Base-by-base conservation (phyloP, 2,329 filamentous ascomycete genomes). In the Talaromyces sp. region DNA sequence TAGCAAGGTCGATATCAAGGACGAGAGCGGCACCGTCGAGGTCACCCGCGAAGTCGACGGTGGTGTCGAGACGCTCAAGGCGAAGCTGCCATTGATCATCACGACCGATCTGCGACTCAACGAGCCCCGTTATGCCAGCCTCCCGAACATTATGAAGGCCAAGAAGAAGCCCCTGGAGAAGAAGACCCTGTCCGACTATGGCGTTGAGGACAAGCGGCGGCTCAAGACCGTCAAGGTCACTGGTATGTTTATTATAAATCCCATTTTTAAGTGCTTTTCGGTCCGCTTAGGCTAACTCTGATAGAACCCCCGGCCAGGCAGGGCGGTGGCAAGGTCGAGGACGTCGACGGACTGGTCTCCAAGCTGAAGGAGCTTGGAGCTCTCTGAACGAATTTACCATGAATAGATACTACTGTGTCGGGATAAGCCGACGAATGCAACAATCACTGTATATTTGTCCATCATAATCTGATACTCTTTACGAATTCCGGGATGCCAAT, bases 141-240 rank as follows among this genome's bases (percentile, higher is more conserved):
- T 99, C 84, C 93, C 92, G 56, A 97, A 97, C 74, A 97, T 99
- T 66, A 99, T 99, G 94, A 99, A 97, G 88, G 94, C 94, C 57
- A 99, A 99, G 89, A 99, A 97, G 90, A 99, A 99, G 89, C 90
- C 90, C 72, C 72, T 99, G 68, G 91, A 94, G 70, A 97, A 97
- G 88, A 89, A 91, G 83, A 91, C 84, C 66, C 75, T 97, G 74
- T 83, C 81, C 60, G 94, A 99, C 72, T 89, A 90, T 75, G 91
- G 90, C 1, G 78, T 96, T 50, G 87, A 92, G 68, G 85, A 84
- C 57, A 83, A 84, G 74, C 87, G 83, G 77, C 83, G 92, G 69
- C 77, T 99, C 74, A 96, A 94, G 86, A 90, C 91, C 58, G 71
- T 97, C 68, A 94, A 94, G 84, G 92, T 99, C 65, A 86, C 84